Evolutionary conservation across 2,329 filamentous ascomycete species (phyloP), one percentile per base, ranked within the genome.

Genomic region (Fusarium brevicatenulatum): DNA sequence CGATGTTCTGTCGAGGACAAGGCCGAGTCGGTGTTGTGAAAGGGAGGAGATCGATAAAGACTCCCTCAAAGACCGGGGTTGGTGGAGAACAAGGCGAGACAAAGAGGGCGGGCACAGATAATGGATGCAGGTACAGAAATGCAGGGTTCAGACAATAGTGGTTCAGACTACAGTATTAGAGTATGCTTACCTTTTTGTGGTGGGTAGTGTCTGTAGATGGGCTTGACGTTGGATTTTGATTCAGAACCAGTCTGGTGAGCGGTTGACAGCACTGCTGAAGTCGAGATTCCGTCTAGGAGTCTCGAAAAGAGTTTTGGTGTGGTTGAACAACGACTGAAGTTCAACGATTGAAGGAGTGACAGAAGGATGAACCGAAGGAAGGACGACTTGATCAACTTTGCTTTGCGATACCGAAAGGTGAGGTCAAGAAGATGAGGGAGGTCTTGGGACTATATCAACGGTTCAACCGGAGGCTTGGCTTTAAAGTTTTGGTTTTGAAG

Each of bases 201-300:
- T 56, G 47, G 52, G 56, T 57, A 30, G 53, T 52, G 54, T 71
- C 56, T 58, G 59, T 57, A 37, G 21, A 58, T 55, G 44, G 58
- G 44, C 37, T 60, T 62, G 54, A 39, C 71, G 55, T 68, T 62
- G 70, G 42, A 58, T 55, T 55, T 55, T 50, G 63, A 71, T 74
- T 77, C 76, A 78, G 76, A 78, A 72, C 76, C 76, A 69, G 76
- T 78, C 76, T 77, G 75, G 50, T 67, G 60, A 61, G 62, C 36
- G 56, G 60, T 67, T 37, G 54, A 68, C 73, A 76, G 76, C 73
- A 65, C 71, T 75, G 76, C 68, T 75, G 73, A 62, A 44, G 50
- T 61, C 59, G 54, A 65, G 71, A 64, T 74, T 78, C 76, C 76
- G 75, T 78, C 76, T 62, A 78, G 76, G 76, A 78, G 63, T 66